Evolutionary conservation across 2,329 filamentous ascomycete genomes (phyloP).

Genomic region (Colletotrichum chrysophilum): DNA sequence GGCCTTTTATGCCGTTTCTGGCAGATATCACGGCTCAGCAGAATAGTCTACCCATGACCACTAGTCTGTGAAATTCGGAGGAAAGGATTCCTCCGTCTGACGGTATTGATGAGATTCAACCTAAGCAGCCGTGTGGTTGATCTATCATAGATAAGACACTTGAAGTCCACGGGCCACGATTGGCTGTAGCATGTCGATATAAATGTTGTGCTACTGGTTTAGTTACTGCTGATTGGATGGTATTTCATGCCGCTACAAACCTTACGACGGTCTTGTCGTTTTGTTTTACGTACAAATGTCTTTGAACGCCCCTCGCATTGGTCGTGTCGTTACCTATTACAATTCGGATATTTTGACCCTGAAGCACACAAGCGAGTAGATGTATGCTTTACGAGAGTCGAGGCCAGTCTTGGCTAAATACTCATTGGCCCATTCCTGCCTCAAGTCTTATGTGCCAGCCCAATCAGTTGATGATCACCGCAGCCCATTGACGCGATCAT

Average conservation of each 20-base stretch:
- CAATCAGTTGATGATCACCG: neutral
- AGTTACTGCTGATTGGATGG: neutral
- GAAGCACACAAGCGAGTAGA: neutral
- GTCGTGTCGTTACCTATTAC: neutral
- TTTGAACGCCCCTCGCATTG: neutral
- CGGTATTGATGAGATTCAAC: neutral
- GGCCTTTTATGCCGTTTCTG: neutral
- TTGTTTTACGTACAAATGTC: neutral
- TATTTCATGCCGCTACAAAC: neutral
- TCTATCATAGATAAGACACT: neutral
- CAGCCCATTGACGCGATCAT: neutral
- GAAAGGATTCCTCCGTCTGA: neutral
- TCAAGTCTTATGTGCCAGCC: neutral
- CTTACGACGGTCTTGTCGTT: neutral
- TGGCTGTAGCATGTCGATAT: neutral
- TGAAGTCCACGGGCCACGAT: neutral
- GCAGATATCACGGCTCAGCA: neutral
- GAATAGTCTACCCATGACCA: neutral
- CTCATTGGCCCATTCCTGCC: neutral
- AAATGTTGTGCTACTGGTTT: neutral
- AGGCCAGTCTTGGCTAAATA: neutral
- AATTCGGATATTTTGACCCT: neutral
- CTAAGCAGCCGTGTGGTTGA: neutral
- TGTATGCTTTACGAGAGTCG: neutral
- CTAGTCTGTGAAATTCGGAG: neutral